Base-by-base conservation (phyloP, 768 basidiomycete species). In the Lactarius evosmus region DNA sequence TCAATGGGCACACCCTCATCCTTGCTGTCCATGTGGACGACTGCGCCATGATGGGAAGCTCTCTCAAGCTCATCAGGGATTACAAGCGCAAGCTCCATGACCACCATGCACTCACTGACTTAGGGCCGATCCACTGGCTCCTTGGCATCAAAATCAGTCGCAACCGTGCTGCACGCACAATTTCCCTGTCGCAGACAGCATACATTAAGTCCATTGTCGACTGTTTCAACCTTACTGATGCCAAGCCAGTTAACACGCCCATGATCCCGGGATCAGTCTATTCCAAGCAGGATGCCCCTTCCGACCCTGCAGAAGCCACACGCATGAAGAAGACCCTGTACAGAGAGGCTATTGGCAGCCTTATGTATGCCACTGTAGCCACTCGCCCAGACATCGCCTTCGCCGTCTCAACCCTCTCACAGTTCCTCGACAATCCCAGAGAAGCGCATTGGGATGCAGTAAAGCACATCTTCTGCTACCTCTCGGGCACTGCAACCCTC, bases 381-480 rank as follows among this genome's bases (percentile, higher is more conserved):
- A 78, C 76, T 1, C 66, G 69, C 8, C 78, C 76, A 0, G 76
- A 78, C 46, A 77, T 78, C 25, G 56, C 72, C 0, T 76, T 70
- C 54, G 67, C 77, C 2, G 70, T 77, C 19, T 16, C 22, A 7
- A 59, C 44, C 0, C 51, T 36, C 22, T 36, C 52, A 16, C 61
- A 56, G 25, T 60, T 4, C 36, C 22, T 30, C 8, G 40, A 51
- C 22, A 41, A 44, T n/a, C 40, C 44, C 2, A n/a, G n/a, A n/a
- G n/a, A n/a, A n/a, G n/a, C n/a, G n/a, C n/a, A n/a, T n/a, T n/a
- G n/a, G n/a, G 17, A 33, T 9, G 61, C 61, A 14, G 40, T 27
- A 3, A 58, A 44, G 29, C 40, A 41, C 17, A 41, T 58, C 16
- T 29, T 58, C 5, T 14, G 36, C 7, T 57, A 57, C 38, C 56